phyloP scores from a whole-genome alignment of 1,284 basidiomycete species.

The Naganishia albida region DNA sequence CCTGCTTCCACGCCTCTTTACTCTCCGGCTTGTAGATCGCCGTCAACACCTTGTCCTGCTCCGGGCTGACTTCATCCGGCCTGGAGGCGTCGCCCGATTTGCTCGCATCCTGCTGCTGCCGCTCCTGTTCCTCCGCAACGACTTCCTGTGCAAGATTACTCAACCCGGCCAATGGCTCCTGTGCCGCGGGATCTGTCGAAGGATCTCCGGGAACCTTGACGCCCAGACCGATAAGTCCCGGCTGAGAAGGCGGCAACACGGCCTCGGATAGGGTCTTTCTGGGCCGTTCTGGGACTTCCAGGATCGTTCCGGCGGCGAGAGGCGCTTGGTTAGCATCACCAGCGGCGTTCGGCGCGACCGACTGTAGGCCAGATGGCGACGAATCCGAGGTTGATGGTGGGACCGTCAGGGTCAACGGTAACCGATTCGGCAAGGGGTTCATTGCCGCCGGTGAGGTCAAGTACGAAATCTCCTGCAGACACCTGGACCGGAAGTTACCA shows the following conservation, averaged over 20 bases:
- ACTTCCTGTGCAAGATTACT: conserved; percentile 26
- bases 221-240: conserved; percentile 36
- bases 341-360: neutral
- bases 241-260: conserved; percentile 33
- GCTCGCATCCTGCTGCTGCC: conserved; percentile 1
- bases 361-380: neutral
- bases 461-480: conserved; percentile 96
- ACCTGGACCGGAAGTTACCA: conserved; percentile 58
- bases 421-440: conserved; percentile 89
- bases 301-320: conserved; percentile 38
- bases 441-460: conserved; percentile 93
- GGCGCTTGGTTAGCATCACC: conserved; percentile 19
- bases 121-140: conserved; percentile 15
- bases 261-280: conserved; percentile 46
- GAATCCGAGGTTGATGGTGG: conserved; percentile 7
- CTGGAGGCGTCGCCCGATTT: neutral
- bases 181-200: neutral
- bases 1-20: conserved; percentile 77
- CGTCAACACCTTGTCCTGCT: conserved; percentile 63
- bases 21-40: conserved; percentile 85
- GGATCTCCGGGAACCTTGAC: conserved; percentile 32
- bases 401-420: conserved; percentile 52
- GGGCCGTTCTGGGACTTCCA: conserved; percentile 41
- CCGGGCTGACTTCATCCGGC: conserved; percentile 53
- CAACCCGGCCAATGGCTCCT: conserved; percentile 10